Conservation (phyloP, 208 protist species). For the Trypanosoma theileri region DNA sequence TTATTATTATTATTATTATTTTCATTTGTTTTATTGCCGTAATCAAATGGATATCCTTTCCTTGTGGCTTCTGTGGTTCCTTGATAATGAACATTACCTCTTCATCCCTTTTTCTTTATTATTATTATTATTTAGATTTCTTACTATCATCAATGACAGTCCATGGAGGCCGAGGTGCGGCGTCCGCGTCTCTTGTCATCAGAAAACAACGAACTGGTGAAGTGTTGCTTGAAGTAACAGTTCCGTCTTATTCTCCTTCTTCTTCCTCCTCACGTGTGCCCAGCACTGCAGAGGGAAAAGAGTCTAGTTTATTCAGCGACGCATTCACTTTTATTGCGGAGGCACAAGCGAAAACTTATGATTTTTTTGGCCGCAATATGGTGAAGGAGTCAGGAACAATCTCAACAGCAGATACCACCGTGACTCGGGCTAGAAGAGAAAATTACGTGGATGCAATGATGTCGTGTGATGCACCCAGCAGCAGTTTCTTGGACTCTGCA, state of each 20-base stretch:
- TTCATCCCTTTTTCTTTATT: background rate
- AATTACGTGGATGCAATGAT: slow-evolving; percentile 16
- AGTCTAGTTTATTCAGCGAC: slow-evolving; percentile 35
- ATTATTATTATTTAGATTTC: slow-evolving; percentile 16
- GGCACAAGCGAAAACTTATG: slow-evolving; percentile 57
- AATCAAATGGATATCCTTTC: too few species aligned
- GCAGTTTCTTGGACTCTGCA: slow-evolving; percentile 20
- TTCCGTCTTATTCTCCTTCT: background rate
- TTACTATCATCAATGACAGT: background rate
- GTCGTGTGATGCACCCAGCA: slow-evolving; percentile 13
- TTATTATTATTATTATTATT: background rate
- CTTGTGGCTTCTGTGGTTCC: too few species aligned
- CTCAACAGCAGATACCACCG: background rate
- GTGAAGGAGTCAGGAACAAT: slow-evolving; percentile 22
- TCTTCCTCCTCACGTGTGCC: too few species aligned
- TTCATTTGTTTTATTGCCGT: slow-evolving; percentile 2
- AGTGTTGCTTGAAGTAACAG: slow-evolving; percentile 31
- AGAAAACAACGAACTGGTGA: slow-evolving; percentile 26
- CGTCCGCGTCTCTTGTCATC: slow-evolving; percentile 17
- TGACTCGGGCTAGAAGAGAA: background rate
- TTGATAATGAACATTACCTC: too few species aligned
- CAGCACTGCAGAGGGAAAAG: background rate
- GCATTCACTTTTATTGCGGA: slow-evolving; percentile 51
- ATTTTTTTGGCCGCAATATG: slow-evolving; percentile 57
- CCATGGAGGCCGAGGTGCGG: background rate